Conservation (phyloP, 495 filamentous ascomycete genomes). For the Xylaria castorea region DNA sequence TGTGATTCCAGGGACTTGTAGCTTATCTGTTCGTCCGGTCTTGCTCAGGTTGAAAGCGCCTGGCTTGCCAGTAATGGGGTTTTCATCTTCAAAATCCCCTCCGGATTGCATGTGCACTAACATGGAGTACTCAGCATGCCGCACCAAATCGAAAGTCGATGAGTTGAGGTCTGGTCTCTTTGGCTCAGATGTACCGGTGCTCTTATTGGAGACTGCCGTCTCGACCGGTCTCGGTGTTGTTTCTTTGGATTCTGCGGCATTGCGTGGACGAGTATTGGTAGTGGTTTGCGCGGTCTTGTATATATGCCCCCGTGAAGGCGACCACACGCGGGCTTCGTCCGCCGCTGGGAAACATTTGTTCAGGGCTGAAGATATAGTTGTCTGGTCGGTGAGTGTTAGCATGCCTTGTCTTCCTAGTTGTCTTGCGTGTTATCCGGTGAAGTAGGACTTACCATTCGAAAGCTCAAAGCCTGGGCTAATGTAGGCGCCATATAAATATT, state of each 20-base stretch:
- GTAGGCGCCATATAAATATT: constrained; percentile 91
- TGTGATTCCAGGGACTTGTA: constrained; percentile 35
- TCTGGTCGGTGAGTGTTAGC: constrained; percentile 37
- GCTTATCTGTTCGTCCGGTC: constrained; percentile 58
- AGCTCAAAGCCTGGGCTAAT: constrained; percentile 76
- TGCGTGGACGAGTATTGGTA: constrained; percentile 43
- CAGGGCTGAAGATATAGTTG: constrained; percentile 69
- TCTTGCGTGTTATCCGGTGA: neutral
- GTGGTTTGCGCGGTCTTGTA: constrained; percentile 58
- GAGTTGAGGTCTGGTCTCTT: constrained; percentile 35
- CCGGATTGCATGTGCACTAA: constrained; percentile 67
- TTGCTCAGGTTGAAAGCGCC: constrained; percentile 82
- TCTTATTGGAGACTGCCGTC: constrained; percentile 39
- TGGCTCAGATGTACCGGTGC: constrained; percentile 14
- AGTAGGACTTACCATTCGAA: constrained; percentile 64
- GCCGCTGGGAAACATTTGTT: constrained; percentile 64
- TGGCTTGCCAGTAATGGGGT: constrained; percentile 82
- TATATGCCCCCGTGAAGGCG: constrained; percentile 74
- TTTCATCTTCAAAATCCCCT: constrained; percentile 91
- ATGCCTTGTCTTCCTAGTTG: constrained; percentile 6
- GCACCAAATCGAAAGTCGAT: constrained; percentile 44
- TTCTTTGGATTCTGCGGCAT: constrained; percentile 55
- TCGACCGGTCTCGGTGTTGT: constrained; percentile 66
- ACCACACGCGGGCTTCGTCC: constrained; percentile 71
- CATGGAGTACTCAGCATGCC: constrained; percentile 72